Evolutionary conservation across 2,329 filamentous ascomycete genomes (phyloP).

Genomic region (Tricladium varicosporioides): DNA sequence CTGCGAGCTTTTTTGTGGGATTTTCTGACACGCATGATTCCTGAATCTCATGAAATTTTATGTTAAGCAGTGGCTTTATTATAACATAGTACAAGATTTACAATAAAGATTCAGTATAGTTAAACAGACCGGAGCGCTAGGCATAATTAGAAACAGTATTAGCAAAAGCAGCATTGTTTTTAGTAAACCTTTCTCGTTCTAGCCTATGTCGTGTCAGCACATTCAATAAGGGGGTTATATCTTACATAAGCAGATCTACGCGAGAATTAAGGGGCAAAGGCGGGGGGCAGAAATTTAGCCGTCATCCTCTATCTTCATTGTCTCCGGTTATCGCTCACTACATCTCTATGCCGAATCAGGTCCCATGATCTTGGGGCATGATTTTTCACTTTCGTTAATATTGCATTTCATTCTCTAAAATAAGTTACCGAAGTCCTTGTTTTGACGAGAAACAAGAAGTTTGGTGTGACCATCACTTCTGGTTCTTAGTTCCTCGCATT

Average conservation of each 20-base stretch:
- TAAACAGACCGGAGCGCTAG: neutral
- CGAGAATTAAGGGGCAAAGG: neutral
- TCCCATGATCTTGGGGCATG: neutral
- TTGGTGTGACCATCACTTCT: neutral
- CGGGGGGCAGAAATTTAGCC: neutral
- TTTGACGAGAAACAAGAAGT: neutral
- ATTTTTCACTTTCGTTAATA: neutral
- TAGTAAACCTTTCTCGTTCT: neutral
- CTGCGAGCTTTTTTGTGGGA: neutral
- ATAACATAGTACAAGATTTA: neutral
- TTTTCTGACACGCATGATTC: neutral
- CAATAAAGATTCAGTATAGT: neutral
- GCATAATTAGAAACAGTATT: neutral
- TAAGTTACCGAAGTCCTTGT: conserved; percentile 3
- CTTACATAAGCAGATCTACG: neutral
- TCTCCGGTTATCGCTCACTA: neutral
- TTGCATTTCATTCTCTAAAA: neutral
- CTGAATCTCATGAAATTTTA: neutral
- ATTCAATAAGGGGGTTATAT: neutral
- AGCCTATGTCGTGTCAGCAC: neutral
- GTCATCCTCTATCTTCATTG: no score
- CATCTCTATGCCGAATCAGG: neutral
- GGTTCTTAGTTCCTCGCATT: neutral
- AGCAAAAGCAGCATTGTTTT: neutral
- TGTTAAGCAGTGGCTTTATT: neutral